Percentiles rank a stretch among this genome's conserved stretches.
phyloP scores from a whole-genome alignment of 2,329 filamentous ascomycete species.

The Ophiostoma quercus region DNA sequence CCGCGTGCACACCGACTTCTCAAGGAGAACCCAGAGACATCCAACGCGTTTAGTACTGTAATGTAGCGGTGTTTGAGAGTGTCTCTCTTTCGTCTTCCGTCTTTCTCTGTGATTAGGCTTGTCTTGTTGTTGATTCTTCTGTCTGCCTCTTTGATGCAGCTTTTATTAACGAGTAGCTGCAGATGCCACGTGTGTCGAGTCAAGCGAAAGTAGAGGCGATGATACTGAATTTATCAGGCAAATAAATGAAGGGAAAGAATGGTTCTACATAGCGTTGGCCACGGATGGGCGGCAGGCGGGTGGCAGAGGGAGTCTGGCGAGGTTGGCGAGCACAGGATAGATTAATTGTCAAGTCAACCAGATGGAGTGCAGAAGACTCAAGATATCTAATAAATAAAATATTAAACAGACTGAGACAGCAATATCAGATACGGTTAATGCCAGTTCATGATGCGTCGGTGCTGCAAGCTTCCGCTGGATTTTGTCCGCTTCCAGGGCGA shows the following conservation, averaged over 20 bases:
- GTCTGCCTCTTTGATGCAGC: constrained; percentile 4
- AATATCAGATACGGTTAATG: constrained; percentile 15
- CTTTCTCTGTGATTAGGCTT: constrained; percentile 1
- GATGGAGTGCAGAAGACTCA: neutral
- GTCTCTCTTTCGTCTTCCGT: neutral
- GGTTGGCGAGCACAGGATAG: constrained; percentile 9
- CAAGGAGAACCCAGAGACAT: neutral
- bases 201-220: constrained; percentile 26
- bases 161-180: constrained; percentile 23
- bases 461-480: constrained; percentile 25
- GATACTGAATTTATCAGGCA: neutral
- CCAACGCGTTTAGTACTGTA: neutral
- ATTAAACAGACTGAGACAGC: constrained; percentile 16
- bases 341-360: neutral
- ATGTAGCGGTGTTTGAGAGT: constrained; percentile 17
- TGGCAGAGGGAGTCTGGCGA: constrained; percentile 6
- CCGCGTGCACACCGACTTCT: constrained; percentile 22
- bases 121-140: neutral
- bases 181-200: constrained; percentile 52
- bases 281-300: constrained; percentile 19
- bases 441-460: constrained; percentile 22
- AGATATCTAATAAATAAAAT: neutral
- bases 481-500: constrained; percentile 19
- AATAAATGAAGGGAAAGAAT: neutral
- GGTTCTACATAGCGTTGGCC: constrained; percentile 17